phyloP scores from a whole-genome alignment of 2,329 filamentous ascomycete species.

The Pseudogymnoascus sp. region DNA sequence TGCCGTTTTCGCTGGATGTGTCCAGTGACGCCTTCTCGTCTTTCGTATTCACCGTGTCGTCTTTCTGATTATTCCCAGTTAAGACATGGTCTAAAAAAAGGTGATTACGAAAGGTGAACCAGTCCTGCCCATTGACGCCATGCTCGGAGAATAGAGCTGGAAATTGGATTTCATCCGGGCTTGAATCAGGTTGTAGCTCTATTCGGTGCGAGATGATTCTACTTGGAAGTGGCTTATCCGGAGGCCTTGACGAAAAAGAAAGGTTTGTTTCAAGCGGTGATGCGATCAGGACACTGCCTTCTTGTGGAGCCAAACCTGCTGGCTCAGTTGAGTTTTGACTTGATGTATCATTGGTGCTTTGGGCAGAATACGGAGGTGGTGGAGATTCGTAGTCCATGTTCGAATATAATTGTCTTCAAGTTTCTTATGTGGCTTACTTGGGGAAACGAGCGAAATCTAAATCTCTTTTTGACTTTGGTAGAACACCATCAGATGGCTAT shows the following conservation, averaged over 20 bases:
- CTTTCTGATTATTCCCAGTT: background rate
- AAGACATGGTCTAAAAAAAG: background rate
- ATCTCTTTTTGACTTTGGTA: background rate
- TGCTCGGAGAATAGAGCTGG: background rate
- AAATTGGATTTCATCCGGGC: background rate
- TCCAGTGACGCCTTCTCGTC: background rate
- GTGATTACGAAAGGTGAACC: background rate
- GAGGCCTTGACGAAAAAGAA: background rate
- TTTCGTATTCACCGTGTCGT: background rate
- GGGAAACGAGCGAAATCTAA: background rate
- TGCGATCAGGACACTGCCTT: background rate
- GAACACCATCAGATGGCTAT: background rate
- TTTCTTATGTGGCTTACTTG: background rate
- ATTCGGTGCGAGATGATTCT: background rate
- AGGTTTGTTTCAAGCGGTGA: background rate
- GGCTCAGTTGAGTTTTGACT: background rate
- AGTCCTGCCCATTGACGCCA: background rate
- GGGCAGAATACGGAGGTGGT: background rate
- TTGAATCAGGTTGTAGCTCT: background rate
- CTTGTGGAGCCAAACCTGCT: background rate
- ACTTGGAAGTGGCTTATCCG: background rate
- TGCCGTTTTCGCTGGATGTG: background rate
- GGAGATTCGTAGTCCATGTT: background rate
- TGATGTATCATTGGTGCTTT: background rate
- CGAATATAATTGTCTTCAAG: background rate